A percentile compares a stretch with the other conserved stretches of the same genome.
Evolutionary conservation across 768 basidiomycete genomes (phyloP).

Genomic region (Fomitopsis serialis): DNA sequence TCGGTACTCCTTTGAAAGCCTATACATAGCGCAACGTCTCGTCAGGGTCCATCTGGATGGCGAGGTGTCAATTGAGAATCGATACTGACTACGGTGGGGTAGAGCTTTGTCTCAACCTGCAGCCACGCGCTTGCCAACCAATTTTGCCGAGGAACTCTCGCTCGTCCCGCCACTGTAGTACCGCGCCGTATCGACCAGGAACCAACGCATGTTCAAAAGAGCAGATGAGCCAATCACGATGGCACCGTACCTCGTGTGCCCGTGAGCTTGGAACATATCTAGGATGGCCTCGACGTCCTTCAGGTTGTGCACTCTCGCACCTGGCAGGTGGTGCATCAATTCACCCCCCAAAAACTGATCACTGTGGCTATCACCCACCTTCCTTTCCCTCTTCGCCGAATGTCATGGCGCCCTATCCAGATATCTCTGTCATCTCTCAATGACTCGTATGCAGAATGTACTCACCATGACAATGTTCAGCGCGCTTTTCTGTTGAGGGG

Average conservation of each 20-base stretch:
- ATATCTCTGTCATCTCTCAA: neutral
- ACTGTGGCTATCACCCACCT: conserved; percentile 14
- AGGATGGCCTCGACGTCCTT: conserved; percentile 47
- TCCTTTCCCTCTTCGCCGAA: conserved; percentile 46
- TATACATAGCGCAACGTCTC: no score
- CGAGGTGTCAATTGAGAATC: neutral
- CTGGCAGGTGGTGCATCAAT: conserved; percentile 5
- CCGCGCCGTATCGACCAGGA: conserved; percentile 22
- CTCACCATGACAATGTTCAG: conserved; percentile 46
- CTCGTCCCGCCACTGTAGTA: conserved; percentile 24
- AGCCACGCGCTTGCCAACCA: conserved; percentile 46
- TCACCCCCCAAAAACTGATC: neutral
- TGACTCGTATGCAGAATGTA: conserved; percentile 9
- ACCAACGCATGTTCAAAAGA: neutral
- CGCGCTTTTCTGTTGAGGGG: conserved; percentile 31
- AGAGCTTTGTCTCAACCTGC: conserved; percentile 54
- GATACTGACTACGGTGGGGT: conserved; percentile 3
- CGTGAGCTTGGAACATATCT: conserved; percentile 48
- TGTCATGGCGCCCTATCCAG: conserved; percentile 45
- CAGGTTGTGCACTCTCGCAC: conserved; percentile 42
- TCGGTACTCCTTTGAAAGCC: conserved; percentile 4
- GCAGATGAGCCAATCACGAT: neutral
- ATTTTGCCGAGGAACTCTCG: conserved; percentile 43
- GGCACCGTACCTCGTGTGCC: conserved; percentile 43
- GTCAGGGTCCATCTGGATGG: conserved; percentile 4